phyloP scores from a whole-genome alignment of 2,329 filamentous ascomycete genomes.

The Calonectria pauciramosa region DNA sequence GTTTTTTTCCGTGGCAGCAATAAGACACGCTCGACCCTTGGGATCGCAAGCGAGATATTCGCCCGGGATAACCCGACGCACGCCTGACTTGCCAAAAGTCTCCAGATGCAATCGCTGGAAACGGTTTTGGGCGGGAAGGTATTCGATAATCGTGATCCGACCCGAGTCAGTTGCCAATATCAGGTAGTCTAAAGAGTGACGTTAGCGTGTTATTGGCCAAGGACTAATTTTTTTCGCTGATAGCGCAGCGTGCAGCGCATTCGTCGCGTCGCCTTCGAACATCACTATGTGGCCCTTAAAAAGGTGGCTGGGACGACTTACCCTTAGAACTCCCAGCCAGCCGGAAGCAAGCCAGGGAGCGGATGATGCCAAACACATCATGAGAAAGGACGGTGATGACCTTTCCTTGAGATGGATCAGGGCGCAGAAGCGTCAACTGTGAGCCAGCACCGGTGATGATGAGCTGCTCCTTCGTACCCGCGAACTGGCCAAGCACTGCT shows the following conservation, averaged over 20 bases:
- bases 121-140: slow-evolving; percentile 85
- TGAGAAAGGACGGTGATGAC: slow-evolving; percentile 89
- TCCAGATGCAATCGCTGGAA: slow-evolving; percentile 94
- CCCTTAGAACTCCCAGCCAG: slow-evolving; percentile 96
- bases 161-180: slow-evolving; percentile 97
- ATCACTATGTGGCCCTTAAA: slow-evolving; percentile 77
- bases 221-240: slow-evolving; percentile 45
- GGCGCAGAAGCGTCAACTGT: slow-evolving; percentile 87
- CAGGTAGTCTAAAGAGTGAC: slow-evolving; percentile 81
- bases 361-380: slow-evolving; percentile 96
- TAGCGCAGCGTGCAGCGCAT: slow-evolving; percentile 38
- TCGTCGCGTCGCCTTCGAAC: slow-evolving; percentile 48
- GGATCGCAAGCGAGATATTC: slow-evolving; percentile 97
- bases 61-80: slow-evolving; percentile 92
- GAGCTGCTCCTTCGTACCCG: slow-evolving; percentile 96
- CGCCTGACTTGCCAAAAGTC: slow-evolving; percentile 97
- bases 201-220: slow-evolving; percentile 45
- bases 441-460: slow-evolving; percentile 95
- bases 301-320: slow-evolving; percentile 70
- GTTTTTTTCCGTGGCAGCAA: slow-evolving; percentile 97
- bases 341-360: slow-evolving; percentile 88
- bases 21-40: slow-evolving; percentile 93
- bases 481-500: slow-evolving; percentile 94
- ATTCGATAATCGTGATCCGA: slow-evolving; percentile 94
- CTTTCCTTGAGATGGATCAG: slow-evolving; percentile 87